Conservation (phyloP, 768 basidiomycete genomes). For the Termitomyces titanicus region DNA sequence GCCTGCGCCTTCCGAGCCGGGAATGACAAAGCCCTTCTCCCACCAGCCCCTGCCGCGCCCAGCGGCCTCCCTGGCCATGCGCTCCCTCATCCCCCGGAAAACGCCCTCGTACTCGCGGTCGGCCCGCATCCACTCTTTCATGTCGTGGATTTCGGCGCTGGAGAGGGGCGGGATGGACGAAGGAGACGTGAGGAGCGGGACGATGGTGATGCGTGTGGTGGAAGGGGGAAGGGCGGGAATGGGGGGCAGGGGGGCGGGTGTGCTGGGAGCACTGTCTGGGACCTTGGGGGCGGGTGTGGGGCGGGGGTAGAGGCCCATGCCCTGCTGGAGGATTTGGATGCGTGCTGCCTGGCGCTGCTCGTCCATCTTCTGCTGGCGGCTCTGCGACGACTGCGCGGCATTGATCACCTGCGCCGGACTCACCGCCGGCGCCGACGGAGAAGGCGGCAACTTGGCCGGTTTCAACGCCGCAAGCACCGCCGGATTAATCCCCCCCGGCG, state of each 20-base stretch:
- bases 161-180: slow-evolving; percentile 58
- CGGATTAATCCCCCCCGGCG: too few species aligned
- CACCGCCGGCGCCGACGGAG: too few species aligned
- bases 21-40: slow-evolving; percentile 38
- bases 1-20: background rate
- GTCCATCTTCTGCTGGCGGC: background rate
- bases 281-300: background rate
- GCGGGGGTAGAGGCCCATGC: background rate
- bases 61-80: slow-evolving; percentile 37
- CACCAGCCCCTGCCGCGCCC: slow-evolving; percentile 59
- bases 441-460: too few species aligned
- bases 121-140: slow-evolving; percentile 60
- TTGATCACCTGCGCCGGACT: too few species aligned
- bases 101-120: slow-evolving; percentile 8
- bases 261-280: too few species aligned
- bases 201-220: slow-evolving; percentile 56
- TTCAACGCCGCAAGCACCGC: too few species aligned
- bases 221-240: slow-evolving; percentile 52
- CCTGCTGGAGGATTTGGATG: background rate
- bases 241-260: slow-evolving; percentile 11
- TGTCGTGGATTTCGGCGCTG: slow-evolving; percentile 43
- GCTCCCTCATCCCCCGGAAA: slow-evolving; percentile 32
- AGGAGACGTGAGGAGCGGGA: too few species aligned
- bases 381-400: too few species aligned
- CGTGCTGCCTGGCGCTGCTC: background rate